A percentile compares a stretch with the other conserved stretches of the same genome.
These are phyloP conservation scores for Sarcodon aspratus DNA, from an alignment of 768 basidiomycete genomes.

Conservation along the genomic window DNA sequence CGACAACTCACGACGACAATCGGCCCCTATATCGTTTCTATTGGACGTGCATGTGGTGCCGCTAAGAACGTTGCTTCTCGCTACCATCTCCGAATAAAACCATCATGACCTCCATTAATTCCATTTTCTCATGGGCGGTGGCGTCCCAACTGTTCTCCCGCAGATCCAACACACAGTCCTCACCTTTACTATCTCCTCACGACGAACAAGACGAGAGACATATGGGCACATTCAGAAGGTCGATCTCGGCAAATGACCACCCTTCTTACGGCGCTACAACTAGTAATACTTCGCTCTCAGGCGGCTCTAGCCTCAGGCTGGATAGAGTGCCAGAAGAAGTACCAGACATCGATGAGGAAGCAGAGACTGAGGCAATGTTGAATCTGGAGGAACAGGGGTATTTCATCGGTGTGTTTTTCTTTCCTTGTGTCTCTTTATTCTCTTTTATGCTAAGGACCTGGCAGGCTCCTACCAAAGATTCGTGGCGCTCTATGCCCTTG, in stretches of 20 bases:
- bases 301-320: slow-evolving; percentile 2
- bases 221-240: background rate
- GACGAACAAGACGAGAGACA: background rate
- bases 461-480: slow-evolving; percentile 54
- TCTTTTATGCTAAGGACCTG: slow-evolving; percentile 4
- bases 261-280: background rate
- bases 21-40: too few species aligned
- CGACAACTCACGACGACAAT: too few species aligned
- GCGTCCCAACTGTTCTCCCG: too few species aligned
- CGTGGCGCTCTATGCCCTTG: slow-evolving; percentile 44
- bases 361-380: slow-evolving; percentile 30
- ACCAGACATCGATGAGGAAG: slow-evolving; percentile 14
- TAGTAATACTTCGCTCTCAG: background rate
- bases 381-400: slow-evolving; percentile 36
- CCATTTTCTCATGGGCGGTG: too few species aligned
- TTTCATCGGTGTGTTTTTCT: slow-evolving; percentile 30
- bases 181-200: background rate
- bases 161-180: background rate
- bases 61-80: too few species aligned
- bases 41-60: too few species aligned
- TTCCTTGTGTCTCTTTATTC: background rate
- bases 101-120: too few species aligned
- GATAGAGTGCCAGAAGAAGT: slow-evolving; percentile 18
- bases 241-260: background rate
- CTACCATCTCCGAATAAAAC: too few species aligned